A percentile compares a stretch with the other conserved stretches of the same genome.
Evolutionary conservation across 75 land plant species (phyloP).

Genomic region (Picea sitchensis): DNA sequence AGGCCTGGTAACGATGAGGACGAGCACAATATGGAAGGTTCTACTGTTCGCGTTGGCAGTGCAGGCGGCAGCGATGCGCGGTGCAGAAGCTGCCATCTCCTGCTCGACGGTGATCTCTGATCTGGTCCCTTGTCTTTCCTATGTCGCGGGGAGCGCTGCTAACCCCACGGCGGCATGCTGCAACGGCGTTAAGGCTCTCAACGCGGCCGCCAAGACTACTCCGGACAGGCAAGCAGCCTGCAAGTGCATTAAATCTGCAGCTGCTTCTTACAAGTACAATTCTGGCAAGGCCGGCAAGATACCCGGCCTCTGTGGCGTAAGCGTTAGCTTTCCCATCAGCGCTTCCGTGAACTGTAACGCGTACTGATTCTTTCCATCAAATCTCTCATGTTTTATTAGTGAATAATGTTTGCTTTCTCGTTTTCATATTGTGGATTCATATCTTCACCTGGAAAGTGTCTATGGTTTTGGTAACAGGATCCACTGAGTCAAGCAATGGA

Average conservation of each 20-base stretch:
- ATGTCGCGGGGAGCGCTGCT: constrained; percentile 10
- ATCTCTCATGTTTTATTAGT: no score
- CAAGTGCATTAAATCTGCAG: constrained; percentile 26
- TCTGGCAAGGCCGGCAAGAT: background rate
- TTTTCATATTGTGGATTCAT: no score
- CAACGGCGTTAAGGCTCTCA: constrained; percentile 28
- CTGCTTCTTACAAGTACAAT: background rate
- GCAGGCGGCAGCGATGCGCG: no score
- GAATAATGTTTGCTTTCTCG: no score
- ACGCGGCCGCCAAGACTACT: constrained; percentile 13
- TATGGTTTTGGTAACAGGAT: no score
- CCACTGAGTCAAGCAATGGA: no score
- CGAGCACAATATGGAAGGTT: no score
- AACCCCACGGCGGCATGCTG: constrained; percentile 25
- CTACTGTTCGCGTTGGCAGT: no score
- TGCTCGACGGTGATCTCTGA: constrained; percentile 15
- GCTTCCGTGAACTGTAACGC: background rate
- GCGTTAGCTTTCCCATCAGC: constrained; percentile 12
- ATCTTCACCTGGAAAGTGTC: no score
- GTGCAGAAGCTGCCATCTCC: constrained; percentile 15
- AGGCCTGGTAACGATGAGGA: no score
- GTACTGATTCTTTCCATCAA: no score
- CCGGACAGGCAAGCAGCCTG: constrained; percentile 28
- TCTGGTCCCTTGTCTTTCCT: constrained; percentile 18
- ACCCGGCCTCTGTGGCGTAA: background rate